These are phyloP conservation scores for Thalassiosira pacifica DNA, from an alignment of 352 stramenopile genomes.

Conservation along the genomic window DNA sequence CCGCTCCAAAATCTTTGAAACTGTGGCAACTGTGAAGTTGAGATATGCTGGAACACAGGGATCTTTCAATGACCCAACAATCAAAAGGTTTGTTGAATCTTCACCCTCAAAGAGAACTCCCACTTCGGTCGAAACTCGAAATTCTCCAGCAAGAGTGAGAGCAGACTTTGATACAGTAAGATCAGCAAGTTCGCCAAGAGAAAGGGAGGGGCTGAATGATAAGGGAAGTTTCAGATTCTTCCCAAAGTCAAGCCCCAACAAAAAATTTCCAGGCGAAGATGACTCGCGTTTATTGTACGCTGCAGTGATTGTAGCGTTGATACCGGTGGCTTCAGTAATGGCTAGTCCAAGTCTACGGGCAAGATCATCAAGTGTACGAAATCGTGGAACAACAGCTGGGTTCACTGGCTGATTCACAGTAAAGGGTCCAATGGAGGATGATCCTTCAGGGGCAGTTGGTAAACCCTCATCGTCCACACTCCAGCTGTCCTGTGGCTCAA, in stretches of 20 bases:
- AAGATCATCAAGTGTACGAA: constrained; percentile 47
- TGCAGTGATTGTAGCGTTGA: constrained; percentile 34
- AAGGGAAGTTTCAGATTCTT: constrained; percentile 21
- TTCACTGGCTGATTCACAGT: constrained; percentile 38
- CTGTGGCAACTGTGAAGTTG: too few species aligned
- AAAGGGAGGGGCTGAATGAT: constrained; percentile 30
- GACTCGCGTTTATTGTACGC: constrained; percentile 23
- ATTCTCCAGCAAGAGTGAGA: constrained; percentile 29
- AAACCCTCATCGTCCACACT: neutral
- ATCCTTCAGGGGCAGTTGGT: neutral
- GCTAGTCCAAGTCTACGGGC: constrained; percentile 35
- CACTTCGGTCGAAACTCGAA: constrained; percentile 39
- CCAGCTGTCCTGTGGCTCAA: too few species aligned
- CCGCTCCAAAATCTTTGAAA: too few species aligned
- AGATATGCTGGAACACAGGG: too few species aligned
- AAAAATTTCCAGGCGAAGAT: constrained; percentile 25
- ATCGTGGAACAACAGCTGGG: constrained; percentile 41
- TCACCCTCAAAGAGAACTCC: neutral
- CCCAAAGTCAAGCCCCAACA: constrained; percentile 51
- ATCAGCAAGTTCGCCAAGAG: constrained; percentile 46
- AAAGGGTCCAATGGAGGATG: constrained; percentile 22
- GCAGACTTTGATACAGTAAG: constrained; percentile 38
- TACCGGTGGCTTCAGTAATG: constrained; percentile 32
- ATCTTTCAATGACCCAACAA: neutral
- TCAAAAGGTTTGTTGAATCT: too few species aligned